These are phyloP conservation scores for Sclerotinia minor DNA, from an alignment of 2,329 filamentous ascomycete species.

Conservation along the genomic window DNA sequence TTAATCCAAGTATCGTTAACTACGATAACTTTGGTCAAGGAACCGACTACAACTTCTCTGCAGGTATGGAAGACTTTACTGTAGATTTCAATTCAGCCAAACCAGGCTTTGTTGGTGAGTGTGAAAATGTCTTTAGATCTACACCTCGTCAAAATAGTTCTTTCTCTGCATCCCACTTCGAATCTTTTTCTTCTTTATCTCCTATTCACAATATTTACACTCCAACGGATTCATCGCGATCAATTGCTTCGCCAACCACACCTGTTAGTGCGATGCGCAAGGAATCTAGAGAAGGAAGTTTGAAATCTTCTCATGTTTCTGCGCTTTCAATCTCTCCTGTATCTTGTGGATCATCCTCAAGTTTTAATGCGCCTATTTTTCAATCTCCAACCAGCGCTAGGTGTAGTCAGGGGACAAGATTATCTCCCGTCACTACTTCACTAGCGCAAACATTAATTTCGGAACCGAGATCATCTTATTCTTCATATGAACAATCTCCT, in stretches of 20 bases:
- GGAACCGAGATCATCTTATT: conserved; percentile 31
- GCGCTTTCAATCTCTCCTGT: conserved; percentile 41
- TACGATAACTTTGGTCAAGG: conserved; percentile 37
- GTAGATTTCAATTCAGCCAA: conserved; percentile 45
- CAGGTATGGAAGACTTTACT: conserved; percentile 43
- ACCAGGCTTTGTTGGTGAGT: conserved; percentile 49
- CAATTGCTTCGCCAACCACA: conserved; percentile 37
- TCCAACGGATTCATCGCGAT: conserved; percentile 31
- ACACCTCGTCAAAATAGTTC: conserved; percentile 35
- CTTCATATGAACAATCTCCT: conserved; percentile 43
- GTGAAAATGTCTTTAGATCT: conserved; percentile 43
- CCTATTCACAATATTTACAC: conserved; percentile 36
- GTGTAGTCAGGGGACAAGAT: conserved; percentile 32
- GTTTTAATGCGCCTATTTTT: conserved; percentile 32
- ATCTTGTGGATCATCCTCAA: conserved; percentile 36
- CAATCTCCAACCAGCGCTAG: conserved; percentile 33
- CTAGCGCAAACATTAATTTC: conserved; percentile 29
- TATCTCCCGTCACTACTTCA: conserved; percentile 31
- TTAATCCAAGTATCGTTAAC: conserved; percentile 40
- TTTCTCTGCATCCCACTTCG: conserved; percentile 34
- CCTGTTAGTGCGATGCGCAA: conserved; percentile 33
- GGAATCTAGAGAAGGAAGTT: conserved; percentile 34
- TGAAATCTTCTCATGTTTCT: conserved; percentile 44
- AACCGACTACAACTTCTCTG: conserved; percentile 39
- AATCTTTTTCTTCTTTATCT: conserved; percentile 38